Evolutionary conservation across 2,329 filamentous ascomycete genomes (phyloP).

Genomic region (Scopulariopsis brevicaulis): DNA sequence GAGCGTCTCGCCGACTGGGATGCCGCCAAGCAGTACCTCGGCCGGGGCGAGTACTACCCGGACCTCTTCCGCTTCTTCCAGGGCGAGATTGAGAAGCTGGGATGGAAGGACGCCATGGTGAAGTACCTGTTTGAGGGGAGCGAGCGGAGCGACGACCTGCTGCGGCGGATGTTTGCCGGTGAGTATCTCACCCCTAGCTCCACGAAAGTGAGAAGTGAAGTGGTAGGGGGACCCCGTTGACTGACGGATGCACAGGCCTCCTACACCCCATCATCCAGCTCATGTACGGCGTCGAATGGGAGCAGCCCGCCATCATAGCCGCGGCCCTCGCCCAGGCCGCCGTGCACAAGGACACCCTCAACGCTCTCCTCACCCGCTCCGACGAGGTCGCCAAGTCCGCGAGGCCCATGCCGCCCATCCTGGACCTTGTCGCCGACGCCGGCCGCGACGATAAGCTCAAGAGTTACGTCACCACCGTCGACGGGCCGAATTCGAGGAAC

Average conservation of each 20-base stretch:
- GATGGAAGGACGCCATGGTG: slow-evolving; percentile 48
- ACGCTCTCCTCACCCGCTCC: slow-evolving; percentile 37
- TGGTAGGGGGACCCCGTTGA: background rate
- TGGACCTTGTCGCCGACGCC: slow-evolving; percentile 50
- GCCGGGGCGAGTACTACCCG: slow-evolving; percentile 51
- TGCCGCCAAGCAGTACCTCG: slow-evolving; percentile 46
- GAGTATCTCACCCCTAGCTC: slow-evolving; percentile 10
- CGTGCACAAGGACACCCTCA: slow-evolving; percentile 51
- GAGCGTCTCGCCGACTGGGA: slow-evolving; percentile 44
- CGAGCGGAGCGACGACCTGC: slow-evolving; percentile 54
- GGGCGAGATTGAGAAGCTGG: slow-evolving; percentile 52
- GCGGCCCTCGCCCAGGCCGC: slow-evolving; percentile 69
- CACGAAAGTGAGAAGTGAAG: background rate
- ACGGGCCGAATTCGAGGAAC: slow-evolving; percentile 21
- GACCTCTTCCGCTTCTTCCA: slow-evolving; percentile 73
- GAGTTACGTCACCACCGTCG: slow-evolving; percentile 36
- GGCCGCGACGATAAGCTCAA: slow-evolving; percentile 41
- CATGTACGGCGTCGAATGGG: slow-evolving; percentile 74
- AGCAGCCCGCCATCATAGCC: slow-evolving; percentile 70
- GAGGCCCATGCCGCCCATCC: slow-evolving; percentile 16
- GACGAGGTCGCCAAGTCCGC: slow-evolving; percentile 27
- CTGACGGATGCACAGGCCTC: slow-evolving; percentile 38
- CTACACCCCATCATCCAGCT: slow-evolving; percentile 77
- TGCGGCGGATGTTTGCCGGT: slow-evolving; percentile 57
- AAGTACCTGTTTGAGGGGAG: slow-evolving; percentile 60